A percentile compares a stretch with the other conserved stretches of the same genome.
Conservation (phyloP, 495 filamentous ascomycete species). For the Talaromyces proteolyticus region DNA sequence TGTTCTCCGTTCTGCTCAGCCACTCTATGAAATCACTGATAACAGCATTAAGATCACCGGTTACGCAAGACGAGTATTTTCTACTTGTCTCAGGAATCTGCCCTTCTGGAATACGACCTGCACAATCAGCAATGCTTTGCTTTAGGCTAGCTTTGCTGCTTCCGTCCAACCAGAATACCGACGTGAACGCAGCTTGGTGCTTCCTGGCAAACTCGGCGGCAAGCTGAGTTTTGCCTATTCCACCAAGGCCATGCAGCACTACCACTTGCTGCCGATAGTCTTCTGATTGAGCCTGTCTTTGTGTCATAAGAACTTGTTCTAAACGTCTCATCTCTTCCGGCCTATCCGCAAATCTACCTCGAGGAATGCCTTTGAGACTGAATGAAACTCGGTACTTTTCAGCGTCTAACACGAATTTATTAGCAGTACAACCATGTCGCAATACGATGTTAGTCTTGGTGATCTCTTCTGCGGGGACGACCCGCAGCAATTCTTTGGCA, state of each 20-base stretch:
- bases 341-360: slow-evolving; percentile 15
- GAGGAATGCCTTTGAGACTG: slow-evolving; percentile 16
- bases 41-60: not conserved
- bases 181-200: slow-evolving; percentile 9
- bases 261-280: slow-evolving; percentile 3
- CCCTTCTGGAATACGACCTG: slow-evolving; percentile 10
- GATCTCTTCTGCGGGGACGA: slow-evolving; percentile 6
- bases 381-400: slow-evolving; percentile 12
- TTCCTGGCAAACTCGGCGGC: slow-evolving; percentile 15
- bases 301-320: slow-evolving; percentile 11
- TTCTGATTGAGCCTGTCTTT: slow-evolving; percentile 3
- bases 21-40: slow-evolving; percentile 19
- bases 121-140: slow-evolving; percentile 11
- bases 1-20: slow-evolving; percentile 27
- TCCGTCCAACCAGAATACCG: slow-evolving; percentile 17
- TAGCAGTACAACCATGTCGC: not conserved
- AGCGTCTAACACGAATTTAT: slow-evolving; percentile 3
- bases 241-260: slow-evolving; percentile 19
- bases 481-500: slow-evolving; percentile 8
- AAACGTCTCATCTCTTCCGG: slow-evolving; percentile 15
- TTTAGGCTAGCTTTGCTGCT: slow-evolving; percentile 12
- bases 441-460: not conserved
- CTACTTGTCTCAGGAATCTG: slow-evolving; percentile 5
- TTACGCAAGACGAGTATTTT: not conserved
- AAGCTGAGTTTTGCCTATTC: slow-evolving; percentile 27